Conservation (phyloP, 805 yeast genomes). For the Saccharomyces eubayanus region DNA sequence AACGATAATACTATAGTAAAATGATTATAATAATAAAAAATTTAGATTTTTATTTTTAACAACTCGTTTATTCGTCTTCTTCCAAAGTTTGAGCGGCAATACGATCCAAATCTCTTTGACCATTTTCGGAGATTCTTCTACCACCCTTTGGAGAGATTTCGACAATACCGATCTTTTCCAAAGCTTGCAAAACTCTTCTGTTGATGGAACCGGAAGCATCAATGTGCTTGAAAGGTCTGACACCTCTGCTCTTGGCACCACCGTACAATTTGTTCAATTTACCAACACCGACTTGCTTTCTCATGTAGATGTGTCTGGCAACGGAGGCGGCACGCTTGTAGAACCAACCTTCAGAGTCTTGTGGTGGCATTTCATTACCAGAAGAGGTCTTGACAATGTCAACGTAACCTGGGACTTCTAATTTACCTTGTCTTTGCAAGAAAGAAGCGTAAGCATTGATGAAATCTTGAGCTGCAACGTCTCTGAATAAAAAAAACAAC, state of each 20-base stretch:
- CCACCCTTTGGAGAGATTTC: slow-evolving; percentile 98
- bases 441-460: slow-evolving; percentile 99
- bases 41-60: slow-evolving; percentile 2
- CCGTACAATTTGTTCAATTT: slow-evolving; percentile 98
- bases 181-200: slow-evolving; percentile 97
- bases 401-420: slow-evolving; percentile 99
- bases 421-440: slow-evolving; percentile 99
- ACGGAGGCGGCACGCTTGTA: slow-evolving; percentile 99
- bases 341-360: slow-evolving; percentile 99
- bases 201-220: slow-evolving; percentile 99
- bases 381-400: slow-evolving; percentile 98
- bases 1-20: slow-evolving; percentile 2
- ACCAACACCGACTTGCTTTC: slow-evolving; percentile 99
- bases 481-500: slow-evolving; percentile 49
- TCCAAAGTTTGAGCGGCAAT: slow-evolving; percentile 98
- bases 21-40: slow-evolving; percentile 9
- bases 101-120: slow-evolving; percentile 99
- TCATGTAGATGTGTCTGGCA: slow-evolving; percentile 99
- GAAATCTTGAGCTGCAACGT: slow-evolving; percentile 99
- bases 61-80: slow-evolving; percentile 53
- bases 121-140: slow-evolving; percentile 98
- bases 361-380: slow-evolving; percentile 99
- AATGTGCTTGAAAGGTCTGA: slow-evolving; percentile 95
- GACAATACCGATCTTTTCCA: slow-evolving; percentile 95
- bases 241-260: slow-evolving; percentile 98